These are phyloP conservation scores for Delonix regia DNA, from an alignment of 306 rosid species.

Conservation along the genomic window DNA sequence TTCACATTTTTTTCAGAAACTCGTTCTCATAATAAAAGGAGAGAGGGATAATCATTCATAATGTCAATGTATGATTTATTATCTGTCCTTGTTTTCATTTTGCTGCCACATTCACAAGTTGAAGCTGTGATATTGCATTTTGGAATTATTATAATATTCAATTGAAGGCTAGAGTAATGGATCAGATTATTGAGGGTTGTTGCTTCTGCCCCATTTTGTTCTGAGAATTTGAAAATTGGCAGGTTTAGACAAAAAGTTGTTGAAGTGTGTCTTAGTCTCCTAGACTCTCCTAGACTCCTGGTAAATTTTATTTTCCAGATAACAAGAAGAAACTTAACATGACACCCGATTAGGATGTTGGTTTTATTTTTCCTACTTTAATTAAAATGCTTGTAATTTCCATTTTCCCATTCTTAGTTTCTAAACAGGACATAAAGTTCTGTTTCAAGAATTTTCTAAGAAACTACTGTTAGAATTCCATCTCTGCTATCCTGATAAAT, in stretches of 20 bases:
- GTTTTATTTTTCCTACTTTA: constrained; percentile 3
- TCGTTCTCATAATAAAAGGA: not conserved
- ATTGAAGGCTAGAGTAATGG: not conserved
- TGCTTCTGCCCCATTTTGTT: not conserved
- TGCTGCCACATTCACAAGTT: not conserved
- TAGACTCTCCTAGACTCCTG: no score
- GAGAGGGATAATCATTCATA: not conserved
- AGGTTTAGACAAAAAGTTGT: constrained; percentile 3
- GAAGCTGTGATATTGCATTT: not conserved
- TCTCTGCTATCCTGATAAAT: constrained; percentile 2
- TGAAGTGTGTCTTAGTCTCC: constrained; percentile 1
- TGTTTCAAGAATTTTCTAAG: not conserved
- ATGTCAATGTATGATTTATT: not conserved
- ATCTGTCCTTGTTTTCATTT: not conserved
- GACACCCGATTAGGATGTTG: constrained; percentile 13
- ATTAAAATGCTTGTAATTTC: constrained; percentile 13
- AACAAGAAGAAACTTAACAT: constrained; percentile 17
- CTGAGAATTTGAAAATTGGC: constrained; percentile 18
- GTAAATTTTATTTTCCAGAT: not conserved
- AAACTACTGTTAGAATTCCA: constrained; percentile 24
- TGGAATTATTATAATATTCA: constrained; percentile 8
- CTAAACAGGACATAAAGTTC: not conserved
- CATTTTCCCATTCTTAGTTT: not conserved
- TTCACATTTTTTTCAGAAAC: not conserved
- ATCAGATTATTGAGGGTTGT: not conserved